Conservation (phyloP, 768 basidiomycete genomes). For the Termitomyces sp. region DNA sequence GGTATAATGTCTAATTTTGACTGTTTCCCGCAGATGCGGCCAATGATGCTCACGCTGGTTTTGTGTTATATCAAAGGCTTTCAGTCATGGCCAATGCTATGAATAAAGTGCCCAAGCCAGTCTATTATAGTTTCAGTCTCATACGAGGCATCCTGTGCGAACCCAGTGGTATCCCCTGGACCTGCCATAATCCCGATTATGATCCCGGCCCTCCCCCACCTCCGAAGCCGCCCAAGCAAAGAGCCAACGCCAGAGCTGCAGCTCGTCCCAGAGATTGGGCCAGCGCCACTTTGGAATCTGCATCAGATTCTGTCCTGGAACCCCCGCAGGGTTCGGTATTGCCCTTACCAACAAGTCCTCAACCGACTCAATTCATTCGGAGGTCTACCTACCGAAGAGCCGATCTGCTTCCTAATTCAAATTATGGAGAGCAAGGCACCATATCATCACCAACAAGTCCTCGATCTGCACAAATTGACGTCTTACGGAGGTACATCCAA, state of each 20-base stretch:
- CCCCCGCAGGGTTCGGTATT: background rate
- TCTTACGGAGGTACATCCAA: background rate
- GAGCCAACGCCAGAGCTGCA: background rate
- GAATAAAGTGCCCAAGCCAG: slow-evolving; percentile 26
- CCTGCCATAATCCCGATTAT: slow-evolving; percentile 57
- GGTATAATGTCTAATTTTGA: background rate
- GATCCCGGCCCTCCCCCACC: slow-evolving; percentile 68
- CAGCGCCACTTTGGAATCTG: no score
- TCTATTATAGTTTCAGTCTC: slow-evolving; percentile 56
- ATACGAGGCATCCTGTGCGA: slow-evolving; percentile 42
- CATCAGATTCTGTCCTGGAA: background rate
- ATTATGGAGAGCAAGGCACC: background rate
- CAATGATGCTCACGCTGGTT: slow-evolving; percentile 68
- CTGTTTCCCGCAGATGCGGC: slow-evolving; percentile 44
- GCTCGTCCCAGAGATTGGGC: background rate
- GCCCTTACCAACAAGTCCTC: background rate
- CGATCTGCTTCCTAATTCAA: background rate
- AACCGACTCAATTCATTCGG: background rate
- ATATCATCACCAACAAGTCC: background rate
- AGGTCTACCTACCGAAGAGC: background rate
- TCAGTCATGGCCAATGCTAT: slow-evolving; percentile 32
- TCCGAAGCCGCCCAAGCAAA: slow-evolving; percentile 28
- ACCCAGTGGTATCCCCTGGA: slow-evolving; percentile 43
- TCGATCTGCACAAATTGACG: background rate
- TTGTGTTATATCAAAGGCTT: slow-evolving; percentile 45